Evolutionary conservation across 306 rosid genomes (phyloP).

Genomic region (Acacia confusa): DNA sequence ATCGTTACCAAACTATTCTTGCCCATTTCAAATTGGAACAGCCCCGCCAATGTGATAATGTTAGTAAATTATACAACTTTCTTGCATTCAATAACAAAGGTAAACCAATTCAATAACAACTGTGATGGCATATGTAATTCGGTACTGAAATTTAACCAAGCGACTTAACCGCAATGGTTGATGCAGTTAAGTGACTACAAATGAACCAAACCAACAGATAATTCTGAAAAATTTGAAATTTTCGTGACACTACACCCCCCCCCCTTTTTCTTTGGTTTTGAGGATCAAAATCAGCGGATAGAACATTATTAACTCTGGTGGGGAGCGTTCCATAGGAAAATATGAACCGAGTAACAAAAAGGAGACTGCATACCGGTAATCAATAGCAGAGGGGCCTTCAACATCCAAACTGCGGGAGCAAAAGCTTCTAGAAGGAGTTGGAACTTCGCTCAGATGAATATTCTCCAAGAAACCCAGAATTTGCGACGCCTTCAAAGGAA

Average conservation of each 20-base stretch:
- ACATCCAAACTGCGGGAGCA: constrained; percentile 52
- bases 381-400: constrained; percentile 64
- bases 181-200: not conserved
- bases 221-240: not conserved
- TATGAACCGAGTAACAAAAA: not conserved
- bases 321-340: not conserved
- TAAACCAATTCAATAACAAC: not conserved
- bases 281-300: not conserved
- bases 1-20: constrained; percentile 42
- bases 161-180: not conserved
- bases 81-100: not conserved
- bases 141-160: not conserved
- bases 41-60: not conserved
- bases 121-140: not conserved
- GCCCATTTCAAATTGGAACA: not conserved
- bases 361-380: constrained; percentile 56
- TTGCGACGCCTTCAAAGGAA: constrained; percentile 41
- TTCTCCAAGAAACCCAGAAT: not conserved
- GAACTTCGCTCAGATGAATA: not conserved
- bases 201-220: not conserved
- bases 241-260: not conserved
- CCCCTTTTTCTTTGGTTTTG: not conserved
- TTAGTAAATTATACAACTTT: not conserved
- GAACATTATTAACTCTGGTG: not conserved
- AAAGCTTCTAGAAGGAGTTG: constrained; percentile 46